Evolutionary conservation across 306 rosid genomes (phyloP), one percentile per base, ranked within the genome.

Genomic region (Neltuma alba): DNA sequence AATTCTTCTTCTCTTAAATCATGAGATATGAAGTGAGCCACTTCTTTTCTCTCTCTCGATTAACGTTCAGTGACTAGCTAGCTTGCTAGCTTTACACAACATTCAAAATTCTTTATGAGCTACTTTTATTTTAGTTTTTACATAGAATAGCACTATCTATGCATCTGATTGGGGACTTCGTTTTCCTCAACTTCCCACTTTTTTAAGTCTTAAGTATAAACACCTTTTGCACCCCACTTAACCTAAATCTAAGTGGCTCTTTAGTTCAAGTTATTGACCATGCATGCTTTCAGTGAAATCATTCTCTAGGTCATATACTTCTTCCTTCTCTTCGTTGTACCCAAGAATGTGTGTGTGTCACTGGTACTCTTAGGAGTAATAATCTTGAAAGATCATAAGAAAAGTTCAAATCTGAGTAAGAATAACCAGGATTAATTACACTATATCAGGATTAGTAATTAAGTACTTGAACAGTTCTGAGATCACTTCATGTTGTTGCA

Each of bases 401-500:
- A 48, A 48, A 18, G 52, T 0, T 13, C 20, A n/a, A n/a, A n/a
- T n/a, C n/a, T n/a, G n/a, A n/a, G n/a, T n/a, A n/a, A n/a, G n/a
- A n/a, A n/a, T n/a, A n/a, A n/a, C n/a, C n/a, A n/a, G n/a, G n/a
- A n/a, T n/a, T n/a, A n/a, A n/a, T n/a, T n/a, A n/a, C n/a, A n/a
- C n/a, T n/a, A n/a, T n/a, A n/a, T n/a, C n/a, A n/a, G n/a, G n/a
- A n/a, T n/a, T n/a, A n/a, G n/a, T n/a, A n/a, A n/a, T n/a, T n/a
- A n/a, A n/a, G 25, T 21, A 2, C 10, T 23, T 54, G 60, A 18
- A 50, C 20, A 11, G 28, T 25, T 58, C 13, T 52, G 27, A n/a
- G 11, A n/a, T 60, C n/a, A n/a, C n/a, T 28, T 60, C 2, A 25
- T 37, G 33, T 54, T 45, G 63, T 31, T 76, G 90, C 90, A 92